phyloP scores from a whole-genome alignment of 2,329 filamentous ascomycete species.

The Phaeosphaeria sp. region DNA sequence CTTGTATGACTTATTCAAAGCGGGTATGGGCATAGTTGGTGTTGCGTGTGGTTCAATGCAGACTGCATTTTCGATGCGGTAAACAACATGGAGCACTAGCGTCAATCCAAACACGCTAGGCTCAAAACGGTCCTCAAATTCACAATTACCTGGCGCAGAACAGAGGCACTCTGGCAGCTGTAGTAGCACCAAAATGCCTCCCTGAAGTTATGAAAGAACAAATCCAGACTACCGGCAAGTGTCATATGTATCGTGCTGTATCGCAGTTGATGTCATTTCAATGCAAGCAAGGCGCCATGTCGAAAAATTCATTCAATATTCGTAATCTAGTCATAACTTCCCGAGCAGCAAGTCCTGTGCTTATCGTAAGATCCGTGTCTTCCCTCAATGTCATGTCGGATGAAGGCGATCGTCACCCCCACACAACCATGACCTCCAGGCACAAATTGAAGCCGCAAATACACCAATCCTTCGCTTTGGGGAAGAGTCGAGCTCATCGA shows the following conservation, averaged over 20 bases:
- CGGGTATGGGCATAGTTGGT: slow-evolving; percentile 28
- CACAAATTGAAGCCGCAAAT: background rate
- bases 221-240: too few relatives aligned
- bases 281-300: background rate
- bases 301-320: background rate
- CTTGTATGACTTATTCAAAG: slow-evolving; percentile 26
- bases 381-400: background rate
- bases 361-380: background rate
- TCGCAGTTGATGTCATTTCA: background rate
- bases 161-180: too few relatives aligned
- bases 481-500: background rate
- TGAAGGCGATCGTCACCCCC: background rate
- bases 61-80: background rate
- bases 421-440: background rate
- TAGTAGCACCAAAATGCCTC: background rate
- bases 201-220: too few relatives aligned
- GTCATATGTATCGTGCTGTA: background rate
- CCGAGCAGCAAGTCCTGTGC: background rate
- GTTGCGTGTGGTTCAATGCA: background rate
- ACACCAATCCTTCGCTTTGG: background rate
- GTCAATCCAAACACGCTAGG: slow-evolving; percentile 14
- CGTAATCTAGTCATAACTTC: slow-evolving; percentile 1
- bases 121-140: background rate
- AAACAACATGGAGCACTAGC: slow-evolving; percentile 3
- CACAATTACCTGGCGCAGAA: too few relatives aligned